phyloP scores from a whole-genome alignment of 163 green algal species.

The Chlamydomonas reinhardtii region DNA sequence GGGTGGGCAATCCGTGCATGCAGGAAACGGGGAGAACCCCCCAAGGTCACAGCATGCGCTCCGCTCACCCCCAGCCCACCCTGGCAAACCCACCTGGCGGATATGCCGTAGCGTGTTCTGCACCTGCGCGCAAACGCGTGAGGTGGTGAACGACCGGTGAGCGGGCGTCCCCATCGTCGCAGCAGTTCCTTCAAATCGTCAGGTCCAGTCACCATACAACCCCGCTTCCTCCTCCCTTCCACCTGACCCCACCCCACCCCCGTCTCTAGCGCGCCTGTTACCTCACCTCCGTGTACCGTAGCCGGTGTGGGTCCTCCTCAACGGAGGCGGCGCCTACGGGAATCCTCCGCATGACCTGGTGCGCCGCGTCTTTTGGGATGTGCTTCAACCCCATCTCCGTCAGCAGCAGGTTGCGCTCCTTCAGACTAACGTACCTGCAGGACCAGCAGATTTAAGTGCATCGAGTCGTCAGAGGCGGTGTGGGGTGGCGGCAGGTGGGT shows the following conservation, averaged over 20 bases:
- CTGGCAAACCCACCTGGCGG: not conserved
- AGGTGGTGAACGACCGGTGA: not conserved
- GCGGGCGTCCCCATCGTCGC: too few relatives aligned
- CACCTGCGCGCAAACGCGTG: not conserved
- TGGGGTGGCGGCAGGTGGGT: not conserved
- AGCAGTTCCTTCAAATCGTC: too few relatives aligned
- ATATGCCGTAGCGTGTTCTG: conserved; percentile 9
- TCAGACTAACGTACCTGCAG: conserved; percentile 89
- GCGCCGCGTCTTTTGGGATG: conserved; percentile 52
- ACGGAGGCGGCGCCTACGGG: not conserved
- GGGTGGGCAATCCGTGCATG: too few relatives aligned
- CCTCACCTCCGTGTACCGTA: conserved; percentile 75
- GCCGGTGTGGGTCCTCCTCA: conserved; percentile 54
- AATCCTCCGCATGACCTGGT: conserved; percentile 57
- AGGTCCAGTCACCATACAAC: too few relatives aligned
- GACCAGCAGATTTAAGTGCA: too few relatives aligned
- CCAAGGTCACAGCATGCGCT: too few relatives aligned
- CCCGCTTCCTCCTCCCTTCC: too few relatives aligned
- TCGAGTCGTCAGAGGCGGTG: too few relatives aligned
- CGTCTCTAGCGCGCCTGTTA: not conserved
- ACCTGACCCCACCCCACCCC: not conserved
- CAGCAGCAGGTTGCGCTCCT: conserved; percentile 92
- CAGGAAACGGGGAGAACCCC: too few relatives aligned
- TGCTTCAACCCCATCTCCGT: conserved; percentile 77
- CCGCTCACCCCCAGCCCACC: too few relatives aligned